Evolutionary conservation across 139 green algal genomes (phyloP).

Genomic region (Tetradesmus obliquus): DNA sequence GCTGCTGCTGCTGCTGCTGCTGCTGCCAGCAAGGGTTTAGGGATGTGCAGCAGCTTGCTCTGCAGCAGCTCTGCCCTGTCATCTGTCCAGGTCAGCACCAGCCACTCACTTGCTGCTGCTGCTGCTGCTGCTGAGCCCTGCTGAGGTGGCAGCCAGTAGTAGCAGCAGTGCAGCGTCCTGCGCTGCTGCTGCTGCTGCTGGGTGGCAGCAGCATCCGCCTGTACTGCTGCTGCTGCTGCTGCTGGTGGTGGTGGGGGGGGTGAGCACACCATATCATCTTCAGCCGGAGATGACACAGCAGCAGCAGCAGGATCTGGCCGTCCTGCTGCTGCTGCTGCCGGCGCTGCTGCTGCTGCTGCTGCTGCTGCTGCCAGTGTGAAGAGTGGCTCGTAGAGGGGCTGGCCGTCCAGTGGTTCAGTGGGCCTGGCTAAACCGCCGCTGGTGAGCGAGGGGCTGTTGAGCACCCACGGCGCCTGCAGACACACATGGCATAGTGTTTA

Average conservation of each 20-base stretch:
- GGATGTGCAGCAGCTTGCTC: conserved; percentile 7
- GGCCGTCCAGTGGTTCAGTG: neutral
- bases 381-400: neutral
- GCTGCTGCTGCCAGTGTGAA: conserved; percentile 26
- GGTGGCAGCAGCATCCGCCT: neutral
- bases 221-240: neutral
- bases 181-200: conserved; percentile 10
- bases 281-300: neutral
- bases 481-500: too few species aligned
- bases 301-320: neutral
- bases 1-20: conserved; percentile 12
- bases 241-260: neutral
- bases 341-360: neutral
- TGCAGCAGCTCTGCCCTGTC: neutral
- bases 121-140: neutral
- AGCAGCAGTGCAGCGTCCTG: conserved; percentile 16
- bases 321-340: conserved; percentile 19
- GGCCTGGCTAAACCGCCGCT: neutral
- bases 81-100: conserved; percentile 25
- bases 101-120: neutral
- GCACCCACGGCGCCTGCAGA: neutral
- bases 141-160: neutral
- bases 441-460: neutral
- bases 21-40: neutral
- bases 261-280: neutral